These are phyloP conservation scores for Ampelomyces quisqualis DNA, from an alignment of 2,329 filamentous ascomycete genomes.

Conservation along the genomic window DNA sequence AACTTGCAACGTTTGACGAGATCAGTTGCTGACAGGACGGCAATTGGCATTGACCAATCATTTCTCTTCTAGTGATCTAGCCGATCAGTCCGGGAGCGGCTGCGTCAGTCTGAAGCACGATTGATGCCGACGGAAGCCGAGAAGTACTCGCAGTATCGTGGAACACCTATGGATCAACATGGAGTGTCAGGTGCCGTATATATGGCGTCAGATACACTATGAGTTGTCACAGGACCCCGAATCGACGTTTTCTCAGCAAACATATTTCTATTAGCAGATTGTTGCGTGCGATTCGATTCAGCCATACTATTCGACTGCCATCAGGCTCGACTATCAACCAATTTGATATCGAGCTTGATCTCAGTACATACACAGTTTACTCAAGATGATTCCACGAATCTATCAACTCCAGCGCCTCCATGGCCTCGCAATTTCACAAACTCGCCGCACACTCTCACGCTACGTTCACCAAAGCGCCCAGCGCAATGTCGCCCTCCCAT, in stretches of 20 bases:
- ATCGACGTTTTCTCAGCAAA: constrained; percentile 1
- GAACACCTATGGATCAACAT: constrained; percentile 9
- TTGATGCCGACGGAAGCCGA: constrained; percentile 34
- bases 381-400: constrained; percentile 23
- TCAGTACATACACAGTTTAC: constrained; percentile 2
- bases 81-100: constrained; percentile 12
- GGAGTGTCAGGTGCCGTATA: constrained; percentile 21
- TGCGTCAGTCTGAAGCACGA: constrained; percentile 17
- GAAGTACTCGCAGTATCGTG: constrained; percentile 19
- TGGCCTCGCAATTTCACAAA: constrained; percentile 21
- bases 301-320: neutral
- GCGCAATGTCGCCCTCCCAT: constrained; percentile 31
- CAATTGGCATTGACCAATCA: constrained; percentile 12
- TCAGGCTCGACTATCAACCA: constrained; percentile 4
- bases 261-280: neutral
- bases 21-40: neutral
- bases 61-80: neutral
- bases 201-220: constrained; percentile 19
- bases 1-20: neutral
- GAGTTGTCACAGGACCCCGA: constrained; percentile 15
- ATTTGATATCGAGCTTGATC: neutral
- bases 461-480: constrained; percentile 37
- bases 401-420: constrained; percentile 28
- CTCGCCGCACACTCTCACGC: constrained; percentile 23
- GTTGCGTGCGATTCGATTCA: constrained; percentile 1